Conservation (phyloP, 2,329 filamentous ascomycete genomes). For the Hypoxylon sp. region DNA sequence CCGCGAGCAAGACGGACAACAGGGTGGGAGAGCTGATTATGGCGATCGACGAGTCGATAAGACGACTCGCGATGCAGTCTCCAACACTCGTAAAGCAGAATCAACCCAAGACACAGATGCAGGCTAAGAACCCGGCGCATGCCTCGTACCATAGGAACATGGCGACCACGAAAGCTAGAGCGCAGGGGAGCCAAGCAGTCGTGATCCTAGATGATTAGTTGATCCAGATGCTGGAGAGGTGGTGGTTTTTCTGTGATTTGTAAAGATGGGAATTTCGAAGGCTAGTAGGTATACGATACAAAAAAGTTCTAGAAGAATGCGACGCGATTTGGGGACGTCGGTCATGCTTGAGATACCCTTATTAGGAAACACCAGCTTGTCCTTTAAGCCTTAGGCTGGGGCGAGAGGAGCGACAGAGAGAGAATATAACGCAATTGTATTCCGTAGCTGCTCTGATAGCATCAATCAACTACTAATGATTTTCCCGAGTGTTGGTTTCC, state of each 20-base stretch:
- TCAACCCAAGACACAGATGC: constrained; percentile 36
- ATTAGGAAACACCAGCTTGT: constrained; percentile 32
- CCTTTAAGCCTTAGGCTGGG: not conserved
- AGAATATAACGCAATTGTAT: constrained; percentile 7
- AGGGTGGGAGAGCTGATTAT: constrained; percentile 61
- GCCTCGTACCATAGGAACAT: constrained; percentile 40
- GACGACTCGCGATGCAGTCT: constrained; percentile 50
- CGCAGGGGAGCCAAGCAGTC: constrained; percentile 34
- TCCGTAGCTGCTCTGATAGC: constrained; percentile 10
- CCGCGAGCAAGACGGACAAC: constrained; percentile 55
- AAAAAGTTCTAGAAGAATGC: constrained; percentile 36
- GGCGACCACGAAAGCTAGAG: constrained; percentile 39
- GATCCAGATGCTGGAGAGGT: constrained; percentile 26
- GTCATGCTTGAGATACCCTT: constrained; percentile 43
- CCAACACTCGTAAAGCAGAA: constrained; percentile 45
- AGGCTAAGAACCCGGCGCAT: constrained; percentile 37
- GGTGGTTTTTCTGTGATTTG: not conserved
- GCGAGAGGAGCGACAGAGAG: not conserved
- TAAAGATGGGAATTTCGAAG: not conserved
- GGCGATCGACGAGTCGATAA: constrained; percentile 61
- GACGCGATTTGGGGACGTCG: constrained; percentile 33
- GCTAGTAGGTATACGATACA: constrained; percentile 25
- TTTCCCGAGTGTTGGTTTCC: constrained; percentile 1
- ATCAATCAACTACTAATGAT: constrained; percentile 32
- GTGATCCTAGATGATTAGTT: constrained; percentile 38